Conservation (phyloP, 164 flowering plant genomes). For the Magnolia changhungtana region DNA sequence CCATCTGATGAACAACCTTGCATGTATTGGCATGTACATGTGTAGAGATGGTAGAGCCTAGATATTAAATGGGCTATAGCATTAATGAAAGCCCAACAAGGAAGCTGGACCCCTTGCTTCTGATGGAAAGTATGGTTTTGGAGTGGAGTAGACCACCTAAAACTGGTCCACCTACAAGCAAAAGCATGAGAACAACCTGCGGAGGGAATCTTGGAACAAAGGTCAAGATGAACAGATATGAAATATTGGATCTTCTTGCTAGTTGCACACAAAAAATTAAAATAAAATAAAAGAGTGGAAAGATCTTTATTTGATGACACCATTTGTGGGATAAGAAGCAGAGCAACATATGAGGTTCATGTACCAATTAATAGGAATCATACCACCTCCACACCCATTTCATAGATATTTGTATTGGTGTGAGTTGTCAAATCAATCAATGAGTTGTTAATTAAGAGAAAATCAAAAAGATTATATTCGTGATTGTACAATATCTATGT, state of each 20-base stretch:
- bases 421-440: no score
- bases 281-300: background rate
- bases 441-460: no score
- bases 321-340: constrained; percentile 19
- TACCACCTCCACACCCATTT: background rate
- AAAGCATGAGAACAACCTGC: constrained; percentile 18
- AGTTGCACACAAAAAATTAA: constrained; percentile 2
- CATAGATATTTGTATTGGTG: background rate
- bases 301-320: constrained; percentile 4
- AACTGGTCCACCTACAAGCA: constrained; percentile 5
- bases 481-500: no score
- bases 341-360: constrained; percentile 18
- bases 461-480: no score
- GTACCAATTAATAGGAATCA: constrained; percentile 14
- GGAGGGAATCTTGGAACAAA: constrained; percentile 17
- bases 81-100: background rate
- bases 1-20: background rate
- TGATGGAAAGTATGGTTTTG: no score
- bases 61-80: no score
- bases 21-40: background rate
- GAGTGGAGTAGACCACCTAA: background rate
- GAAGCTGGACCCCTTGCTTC: background rate
- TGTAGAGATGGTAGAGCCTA: background rate
- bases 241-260: constrained; percentile 14
- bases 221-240: background rate